A percentile compares a stretch with the other conserved stretches of the same genome.
These are phyloP conservation scores for Cytospora schulzeri DNA, from an alignment of 2,329 filamentous ascomycete species.

Conservation along the genomic window DNA sequence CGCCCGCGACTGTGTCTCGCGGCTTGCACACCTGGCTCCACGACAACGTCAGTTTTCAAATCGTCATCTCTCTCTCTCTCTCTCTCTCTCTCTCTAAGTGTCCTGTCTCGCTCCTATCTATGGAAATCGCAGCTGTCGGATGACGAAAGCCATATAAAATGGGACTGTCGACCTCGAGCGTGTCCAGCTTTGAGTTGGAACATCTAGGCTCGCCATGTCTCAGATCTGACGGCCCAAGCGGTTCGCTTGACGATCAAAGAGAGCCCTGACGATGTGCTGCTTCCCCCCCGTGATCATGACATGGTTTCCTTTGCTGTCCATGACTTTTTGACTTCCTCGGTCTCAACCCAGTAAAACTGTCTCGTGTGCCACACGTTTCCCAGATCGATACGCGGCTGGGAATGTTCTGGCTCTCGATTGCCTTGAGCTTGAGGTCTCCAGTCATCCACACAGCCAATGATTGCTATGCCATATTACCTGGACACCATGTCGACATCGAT, in stretches of 20 bases:
- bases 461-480: no score
- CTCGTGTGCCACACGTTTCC: background rate
- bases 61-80: conserved; percentile 26
- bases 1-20: background rate
- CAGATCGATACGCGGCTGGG: no score
- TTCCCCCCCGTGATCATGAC: background rate
- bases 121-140: conserved; percentile 29
- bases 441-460: no score
- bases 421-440: no score
- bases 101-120: background rate
- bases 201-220: conserved; percentile 38
- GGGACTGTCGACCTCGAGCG: conserved; percentile 26
- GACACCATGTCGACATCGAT: no score
- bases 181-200: conserved; percentile 39
- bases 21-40: background rate
- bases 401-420: background rate
- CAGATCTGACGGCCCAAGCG: conserved; percentile 41
- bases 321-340: background rate
- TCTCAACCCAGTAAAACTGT: background rate
- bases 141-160: conserved; percentile 34
- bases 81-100: conserved; percentile 21
- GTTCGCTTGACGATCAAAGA: conserved; percentile 61
- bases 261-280: conserved; percentile 52
- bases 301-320: no score
- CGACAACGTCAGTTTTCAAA: no score